Conservation (phyloP, 2,329 filamentous ascomycete genomes). For the Elsinoe ampelina region DNA sequence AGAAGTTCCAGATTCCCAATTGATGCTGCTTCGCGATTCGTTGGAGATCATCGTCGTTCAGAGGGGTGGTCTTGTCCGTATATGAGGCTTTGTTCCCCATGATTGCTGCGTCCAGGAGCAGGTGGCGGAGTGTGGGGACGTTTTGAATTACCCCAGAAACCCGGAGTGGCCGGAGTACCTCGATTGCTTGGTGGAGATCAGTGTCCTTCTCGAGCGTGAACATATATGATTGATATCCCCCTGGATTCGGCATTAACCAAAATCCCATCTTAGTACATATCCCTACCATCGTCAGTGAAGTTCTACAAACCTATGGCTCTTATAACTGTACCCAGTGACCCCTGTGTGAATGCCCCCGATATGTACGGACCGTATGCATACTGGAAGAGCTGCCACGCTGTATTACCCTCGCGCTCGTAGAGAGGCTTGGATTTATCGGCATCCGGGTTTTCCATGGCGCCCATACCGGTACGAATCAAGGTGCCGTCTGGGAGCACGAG, state of each 20-base stretch:
- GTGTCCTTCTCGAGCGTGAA: conserved; percentile 42
- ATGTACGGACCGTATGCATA: no score
- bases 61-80: conserved; percentile 23
- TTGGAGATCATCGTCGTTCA: conserved; percentile 34
- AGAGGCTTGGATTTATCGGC: conserved; percentile 17
- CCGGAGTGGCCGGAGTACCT: conserved; percentile 41
- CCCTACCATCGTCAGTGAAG: conserved; percentile 26
- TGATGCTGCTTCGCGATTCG: conserved; percentile 33
- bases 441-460: conserved; percentile 28
- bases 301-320: no score
- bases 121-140: conserved; percentile 38
- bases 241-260: conserved; percentile 42
- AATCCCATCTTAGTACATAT: conserved; percentile 44
- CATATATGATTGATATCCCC: conserved; percentile 37
- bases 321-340: no score
- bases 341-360: no score
- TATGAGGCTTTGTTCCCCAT: conserved; percentile 12
- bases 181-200: conserved; percentile 40
- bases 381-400: no score
- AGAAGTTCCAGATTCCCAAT: conserved; percentile 44
- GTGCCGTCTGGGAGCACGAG: conserved; percentile 40
- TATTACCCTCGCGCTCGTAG: no score
- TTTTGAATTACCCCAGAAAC: conserved; percentile 38
- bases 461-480: conserved; percentile 39
- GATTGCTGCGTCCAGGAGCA: conserved; percentile 38